These are phyloP conservation scores for Nepenthes mirabilis DNA, from an alignment of 148 eudicot genomes.

Conservation along the genomic window DNA sequence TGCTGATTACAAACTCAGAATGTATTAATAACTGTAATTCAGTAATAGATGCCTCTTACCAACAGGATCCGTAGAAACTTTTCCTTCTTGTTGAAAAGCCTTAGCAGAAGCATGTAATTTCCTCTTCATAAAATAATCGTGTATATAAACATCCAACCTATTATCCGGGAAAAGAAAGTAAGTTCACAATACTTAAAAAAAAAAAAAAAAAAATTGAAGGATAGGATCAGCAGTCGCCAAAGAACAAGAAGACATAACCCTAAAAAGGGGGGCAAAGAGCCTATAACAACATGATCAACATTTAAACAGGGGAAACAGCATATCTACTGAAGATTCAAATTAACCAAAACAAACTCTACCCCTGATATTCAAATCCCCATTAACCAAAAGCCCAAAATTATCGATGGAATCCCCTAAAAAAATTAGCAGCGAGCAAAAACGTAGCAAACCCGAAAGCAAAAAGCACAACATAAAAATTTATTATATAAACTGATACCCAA, in stretches of 20 bases:
- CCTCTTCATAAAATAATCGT: constrained; percentile 41
- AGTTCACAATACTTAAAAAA: background rate
- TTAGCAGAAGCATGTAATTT: constrained; percentile 39
- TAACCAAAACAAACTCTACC: background rate
- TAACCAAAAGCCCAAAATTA: background rate
- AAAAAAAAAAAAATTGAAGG: constrained; percentile 1
- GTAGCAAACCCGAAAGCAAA: background rate
- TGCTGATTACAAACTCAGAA: no score
- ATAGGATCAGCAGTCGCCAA: background rate
- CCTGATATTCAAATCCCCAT: background rate
- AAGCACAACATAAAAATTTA: background rate
- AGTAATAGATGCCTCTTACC: constrained; percentile 15
- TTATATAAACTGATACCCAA: background rate
- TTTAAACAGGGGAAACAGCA: background rate
- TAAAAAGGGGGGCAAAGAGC: background rate
- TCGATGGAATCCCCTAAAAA: background rate
- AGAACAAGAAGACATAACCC: background rate
- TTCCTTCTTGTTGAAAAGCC: constrained; percentile 42
- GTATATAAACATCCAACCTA: constrained; percentile 46
- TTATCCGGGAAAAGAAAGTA: constrained; percentile 1
- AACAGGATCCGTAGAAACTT: constrained; percentile 37
- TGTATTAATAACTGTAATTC: no score
- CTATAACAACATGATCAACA: no score
- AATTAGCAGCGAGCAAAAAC: background rate
- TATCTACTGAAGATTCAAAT: background rate